phyloP scores from a whole-genome alignment of 441 rosid species.

The Eugenia klotzschiana region DNA sequence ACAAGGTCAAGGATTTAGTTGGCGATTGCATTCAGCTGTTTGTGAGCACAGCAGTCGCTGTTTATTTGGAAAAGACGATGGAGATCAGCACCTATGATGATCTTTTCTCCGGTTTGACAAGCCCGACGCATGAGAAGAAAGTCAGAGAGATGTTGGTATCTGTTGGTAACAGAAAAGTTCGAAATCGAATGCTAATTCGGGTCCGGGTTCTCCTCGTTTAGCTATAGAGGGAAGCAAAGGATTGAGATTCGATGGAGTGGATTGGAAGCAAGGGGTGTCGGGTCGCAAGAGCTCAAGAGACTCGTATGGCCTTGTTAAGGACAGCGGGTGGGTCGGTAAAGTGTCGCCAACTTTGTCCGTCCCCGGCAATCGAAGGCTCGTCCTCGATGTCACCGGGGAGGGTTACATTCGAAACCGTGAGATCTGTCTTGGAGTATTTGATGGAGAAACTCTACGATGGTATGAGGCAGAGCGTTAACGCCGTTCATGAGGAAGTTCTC shows the following conservation, averaged over 20 bases:
- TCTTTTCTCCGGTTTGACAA: conserved; percentile 55
- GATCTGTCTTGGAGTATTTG: conserved; percentile 43
- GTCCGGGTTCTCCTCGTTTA: not conserved
- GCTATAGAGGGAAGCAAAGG: conserved; percentile 4
- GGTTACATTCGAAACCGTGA: conserved; percentile 52
- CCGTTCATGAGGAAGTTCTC: conserved; percentile 17
- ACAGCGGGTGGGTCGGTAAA: conserved; percentile 30
- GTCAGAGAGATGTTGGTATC: conserved; percentile 35
- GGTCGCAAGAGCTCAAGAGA: not conserved
- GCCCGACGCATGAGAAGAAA: conserved; percentile 42
- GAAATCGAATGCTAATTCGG: not conserved
- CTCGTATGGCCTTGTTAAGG: not conserved
- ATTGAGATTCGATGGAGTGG: conserved; percentile 1
- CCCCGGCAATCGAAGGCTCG: conserved; percentile 50
- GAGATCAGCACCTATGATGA: conserved; percentile 50
- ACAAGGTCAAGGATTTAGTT: conserved; percentile 32
- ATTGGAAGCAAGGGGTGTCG: not conserved
- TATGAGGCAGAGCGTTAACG: conserved; percentile 18
- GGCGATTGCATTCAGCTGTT: conserved; percentile 63
- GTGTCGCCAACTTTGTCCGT: conserved; percentile 43
- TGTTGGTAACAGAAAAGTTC: conserved; percentile 30
- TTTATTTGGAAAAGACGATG: conserved; percentile 65
- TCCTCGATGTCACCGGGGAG: conserved; percentile 62
- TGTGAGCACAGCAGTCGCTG: conserved; percentile 65
- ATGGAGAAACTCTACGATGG: conserved; percentile 32